A percentile compares a stretch with the other conserved stretches of the same genome.
Evolutionary conservation across 129 eudicot genomes (phyloP).

Genomic region (Escallonia rubra): DNA sequence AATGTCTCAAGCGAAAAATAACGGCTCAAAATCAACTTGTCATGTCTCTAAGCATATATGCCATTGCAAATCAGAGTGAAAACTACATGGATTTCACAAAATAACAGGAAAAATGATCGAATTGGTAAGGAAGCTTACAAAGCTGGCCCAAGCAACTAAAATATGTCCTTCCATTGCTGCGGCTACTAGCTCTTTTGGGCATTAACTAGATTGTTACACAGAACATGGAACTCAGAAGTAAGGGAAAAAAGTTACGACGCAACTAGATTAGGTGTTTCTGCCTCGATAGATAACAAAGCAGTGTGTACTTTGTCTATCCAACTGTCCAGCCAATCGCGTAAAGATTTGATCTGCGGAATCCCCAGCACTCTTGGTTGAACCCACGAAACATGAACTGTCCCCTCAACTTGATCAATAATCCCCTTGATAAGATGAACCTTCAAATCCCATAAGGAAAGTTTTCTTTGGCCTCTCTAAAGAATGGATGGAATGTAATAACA

Average conservation of each 20-base stretch:
- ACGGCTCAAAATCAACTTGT: no score
- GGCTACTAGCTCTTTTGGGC: slow-evolving; percentile 11
- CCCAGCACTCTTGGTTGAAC: slow-evolving; percentile 96
- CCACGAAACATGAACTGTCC: slow-evolving; percentile 90
- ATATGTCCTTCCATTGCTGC: background rate
- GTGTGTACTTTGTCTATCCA: slow-evolving; percentile 92
- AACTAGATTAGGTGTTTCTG: slow-evolving; percentile 92
- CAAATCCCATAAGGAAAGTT: slow-evolving; percentile 2
- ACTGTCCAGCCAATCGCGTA: slow-evolving; percentile 78
- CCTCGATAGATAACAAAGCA: slow-evolving; percentile 83
- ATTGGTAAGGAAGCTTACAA: background rate
- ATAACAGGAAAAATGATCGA: no score
- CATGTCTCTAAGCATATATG: no score
- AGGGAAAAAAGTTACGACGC: slow-evolving; percentile 38
- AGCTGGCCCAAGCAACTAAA: background rate
- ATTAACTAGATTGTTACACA: slow-evolving; percentile 22
- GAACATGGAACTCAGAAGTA: slow-evolving; percentile 4
- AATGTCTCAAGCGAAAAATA: no score
- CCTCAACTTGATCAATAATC: slow-evolving; percentile 91
- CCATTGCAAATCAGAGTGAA: no score
- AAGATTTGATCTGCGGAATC: slow-evolving; percentile 69
- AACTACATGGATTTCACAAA: no score
- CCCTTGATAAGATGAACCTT: slow-evolving; percentile 96
- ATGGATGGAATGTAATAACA: no score
- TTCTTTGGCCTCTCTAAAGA: no score